These are phyloP conservation scores for Notholithocarpus densiflorus DNA, from an alignment of 306 rosid genomes.

Conservation along the genomic window DNA sequence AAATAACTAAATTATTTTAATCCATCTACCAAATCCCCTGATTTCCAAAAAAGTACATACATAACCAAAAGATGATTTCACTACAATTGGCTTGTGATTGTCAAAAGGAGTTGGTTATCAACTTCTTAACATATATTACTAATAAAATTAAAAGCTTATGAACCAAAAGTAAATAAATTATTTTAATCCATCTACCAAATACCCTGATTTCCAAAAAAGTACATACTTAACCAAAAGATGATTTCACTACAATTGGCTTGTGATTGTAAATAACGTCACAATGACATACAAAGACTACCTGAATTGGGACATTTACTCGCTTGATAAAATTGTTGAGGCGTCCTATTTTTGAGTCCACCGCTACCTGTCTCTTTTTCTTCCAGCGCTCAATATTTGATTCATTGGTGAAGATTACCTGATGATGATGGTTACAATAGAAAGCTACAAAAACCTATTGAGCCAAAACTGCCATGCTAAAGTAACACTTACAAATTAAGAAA, in stretches of 20 bases:
- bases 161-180: constrained; percentile 1
- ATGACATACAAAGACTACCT: constrained; percentile 40
- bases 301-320: constrained; percentile 78
- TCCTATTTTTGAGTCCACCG: constrained; percentile 93
- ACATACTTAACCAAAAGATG: constrained; percentile 11
- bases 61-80: background rate
- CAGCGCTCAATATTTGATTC: constrained; percentile 96
- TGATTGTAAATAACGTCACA: constrained; percentile 1
- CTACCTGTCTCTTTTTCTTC: constrained; percentile 84
- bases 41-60: constrained; percentile 12
- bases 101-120: background rate
- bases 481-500: background rate
- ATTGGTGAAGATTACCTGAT: constrained; percentile 87
- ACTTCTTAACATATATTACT: background rate
- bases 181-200: background rate
- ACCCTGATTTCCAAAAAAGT: background rate
- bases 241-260: constrained; percentile 7
- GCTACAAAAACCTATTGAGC: constrained; percentile 1
- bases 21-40: background rate
- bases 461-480: constrained; percentile 3
- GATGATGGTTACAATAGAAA: constrained; percentile 4
- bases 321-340: constrained; percentile 73
- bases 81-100: too few relatives aligned
- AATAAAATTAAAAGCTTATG: background rate
- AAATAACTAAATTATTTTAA: constrained; percentile 2